Percentiles rank a stretch among this genome's conserved stretches.
phyloP scores from a whole-genome alignment of 108 stramenopile species.

The Epipyxis sp. region DNA sequence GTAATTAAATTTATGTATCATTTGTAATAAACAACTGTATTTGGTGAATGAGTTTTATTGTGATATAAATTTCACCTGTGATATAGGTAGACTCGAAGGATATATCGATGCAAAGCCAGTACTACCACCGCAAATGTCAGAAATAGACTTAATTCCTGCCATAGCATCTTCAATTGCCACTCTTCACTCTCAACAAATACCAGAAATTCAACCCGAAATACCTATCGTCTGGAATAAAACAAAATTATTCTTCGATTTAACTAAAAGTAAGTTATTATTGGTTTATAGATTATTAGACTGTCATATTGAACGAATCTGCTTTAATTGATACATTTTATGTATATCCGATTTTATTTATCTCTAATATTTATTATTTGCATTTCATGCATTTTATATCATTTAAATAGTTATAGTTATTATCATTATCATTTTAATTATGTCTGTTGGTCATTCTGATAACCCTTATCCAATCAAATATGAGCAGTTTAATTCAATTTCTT shows the following conservation, averaged over 20 bases:
- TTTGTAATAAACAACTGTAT: no score
- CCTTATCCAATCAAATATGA: no score
- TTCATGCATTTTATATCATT: neutral
- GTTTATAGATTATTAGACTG: neutral
- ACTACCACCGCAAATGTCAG: constrained; percentile 42
- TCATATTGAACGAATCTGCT: neutral
- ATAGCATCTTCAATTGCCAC: neutral
- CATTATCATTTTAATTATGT: neutral
- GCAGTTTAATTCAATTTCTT: no score
- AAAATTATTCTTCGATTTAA: constrained; percentile 7
- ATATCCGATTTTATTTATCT: no score
- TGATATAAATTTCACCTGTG: no score
- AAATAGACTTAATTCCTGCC: constrained; percentile 2
- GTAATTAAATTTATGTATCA: no score
- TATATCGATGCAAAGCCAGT: constrained; percentile 51
- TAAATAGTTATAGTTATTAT: neutral
- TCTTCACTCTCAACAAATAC: neutral
- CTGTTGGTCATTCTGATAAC: neutral
- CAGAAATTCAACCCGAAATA: neutral
- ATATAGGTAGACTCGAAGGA: constrained; percentile 50
- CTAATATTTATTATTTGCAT: no score
- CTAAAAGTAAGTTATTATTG: neutral
- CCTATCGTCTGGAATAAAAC: neutral
- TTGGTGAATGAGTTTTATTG: no score
- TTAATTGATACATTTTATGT: neutral